phyloP scores from a whole-genome alignment of 176 grass and related monocot genomes.

The Phyllostachys edulis region DNA sequence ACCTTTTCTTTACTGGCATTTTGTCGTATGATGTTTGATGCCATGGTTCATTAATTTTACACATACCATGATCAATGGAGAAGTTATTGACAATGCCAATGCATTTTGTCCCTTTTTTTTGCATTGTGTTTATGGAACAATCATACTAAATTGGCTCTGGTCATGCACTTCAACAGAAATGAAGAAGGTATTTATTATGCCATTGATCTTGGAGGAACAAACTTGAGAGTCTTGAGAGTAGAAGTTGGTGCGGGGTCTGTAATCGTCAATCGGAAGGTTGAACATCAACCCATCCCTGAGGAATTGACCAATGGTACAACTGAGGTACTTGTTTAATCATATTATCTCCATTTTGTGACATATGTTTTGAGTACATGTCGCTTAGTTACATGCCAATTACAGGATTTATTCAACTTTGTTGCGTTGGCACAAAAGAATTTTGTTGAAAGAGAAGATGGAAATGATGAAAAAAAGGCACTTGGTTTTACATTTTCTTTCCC shows the following conservation, averaged over 20 bases:
- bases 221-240: constrained; percentile 68
- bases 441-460: constrained; percentile 61
- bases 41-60: background rate
- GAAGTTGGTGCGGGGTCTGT: constrained; percentile 60
- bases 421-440: constrained; percentile 61
- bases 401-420: constrained; percentile 87
- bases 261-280: constrained; percentile 57
- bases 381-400: constrained; percentile 28
- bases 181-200: constrained; percentile 87
- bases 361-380: background rate
- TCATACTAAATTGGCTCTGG: background rate
- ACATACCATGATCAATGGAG: background rate
- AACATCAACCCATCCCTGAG: constrained; percentile 66
- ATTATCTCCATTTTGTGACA: background rate
- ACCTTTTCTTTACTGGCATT: background rate
- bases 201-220: constrained; percentile 84
- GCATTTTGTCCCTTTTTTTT: background rate
- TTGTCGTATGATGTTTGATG: background rate
- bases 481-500: constrained; percentile 99
- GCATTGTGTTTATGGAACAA: background rate
- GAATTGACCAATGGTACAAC: constrained; percentile 68
- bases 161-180: constrained; percentile 41
- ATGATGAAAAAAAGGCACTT: constrained; percentile 52
- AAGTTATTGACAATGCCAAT: background rate
- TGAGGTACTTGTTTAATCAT: constrained; percentile 53